Evolutionary conservation across 768 basidiomycete genomes (phyloP).

Genomic region (Mycena olivaceomarginata): DNA sequence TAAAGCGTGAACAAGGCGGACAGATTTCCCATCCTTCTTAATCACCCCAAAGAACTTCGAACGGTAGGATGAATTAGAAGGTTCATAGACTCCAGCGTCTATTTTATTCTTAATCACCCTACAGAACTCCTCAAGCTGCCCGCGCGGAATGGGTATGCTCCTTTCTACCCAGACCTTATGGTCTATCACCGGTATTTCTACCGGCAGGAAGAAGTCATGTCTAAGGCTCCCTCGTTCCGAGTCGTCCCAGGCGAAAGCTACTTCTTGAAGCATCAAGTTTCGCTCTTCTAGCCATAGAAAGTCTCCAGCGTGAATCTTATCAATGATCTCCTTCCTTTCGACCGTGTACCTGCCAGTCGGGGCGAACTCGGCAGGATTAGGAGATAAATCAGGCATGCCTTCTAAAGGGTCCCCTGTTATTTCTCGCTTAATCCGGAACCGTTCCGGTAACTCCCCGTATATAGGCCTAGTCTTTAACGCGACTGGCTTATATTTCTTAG

Average conservation of each 20-base stretch:
- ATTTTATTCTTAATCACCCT: not conserved
- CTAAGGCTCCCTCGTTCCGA: not conserved
- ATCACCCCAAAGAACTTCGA: too few relatives aligned
- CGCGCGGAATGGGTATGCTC: slow-evolving; percentile 37
- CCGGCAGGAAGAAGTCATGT: too few relatives aligned
- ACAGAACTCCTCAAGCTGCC: slow-evolving; percentile 38
- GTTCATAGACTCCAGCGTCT: slow-evolving; percentile 13
- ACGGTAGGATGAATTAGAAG: not conserved
- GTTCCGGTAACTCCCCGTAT: too few relatives aligned
- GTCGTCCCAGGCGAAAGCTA: not conserved
- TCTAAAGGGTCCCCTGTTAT: too few relatives aligned
- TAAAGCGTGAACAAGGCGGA: not conserved
- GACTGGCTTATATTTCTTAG: too few relatives aligned
- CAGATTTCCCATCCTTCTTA: not conserved
- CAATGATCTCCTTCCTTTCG: not conserved
- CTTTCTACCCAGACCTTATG: not conserved
- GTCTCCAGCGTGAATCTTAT: not conserved
- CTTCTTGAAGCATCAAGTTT: not conserved
- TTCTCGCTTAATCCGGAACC: too few relatives aligned
- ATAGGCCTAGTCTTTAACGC: too few relatives aligned
- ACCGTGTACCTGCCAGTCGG: not conserved
- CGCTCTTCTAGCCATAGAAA: not conserved
- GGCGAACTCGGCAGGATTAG: too few relatives aligned
- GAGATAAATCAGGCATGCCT: too few relatives aligned
- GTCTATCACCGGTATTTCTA: not conserved